phyloP scores from a whole-genome alignment of 2,329 filamentous ascomycete species.

The Aspergillus bombycis region DNA sequence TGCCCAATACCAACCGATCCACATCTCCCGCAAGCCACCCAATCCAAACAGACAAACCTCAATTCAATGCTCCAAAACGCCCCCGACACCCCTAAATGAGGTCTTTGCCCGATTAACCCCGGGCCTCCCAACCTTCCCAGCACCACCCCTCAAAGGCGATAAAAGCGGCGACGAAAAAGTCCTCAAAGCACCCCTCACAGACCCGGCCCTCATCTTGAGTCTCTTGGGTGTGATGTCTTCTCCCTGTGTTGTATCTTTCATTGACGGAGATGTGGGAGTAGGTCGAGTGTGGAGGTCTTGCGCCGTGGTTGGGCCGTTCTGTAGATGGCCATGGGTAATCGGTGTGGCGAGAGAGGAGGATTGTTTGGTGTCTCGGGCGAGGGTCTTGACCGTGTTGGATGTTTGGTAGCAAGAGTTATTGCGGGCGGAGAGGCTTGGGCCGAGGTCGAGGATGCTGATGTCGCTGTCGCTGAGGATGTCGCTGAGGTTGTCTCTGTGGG shows the following conservation, averaged over 20 bases:
- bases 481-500: neutral
- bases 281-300: neutral
- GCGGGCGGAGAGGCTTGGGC: slow-evolving; percentile 17
- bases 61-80: neutral
- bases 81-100: slow-evolving; percentile 4
- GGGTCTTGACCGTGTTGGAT: neutral
- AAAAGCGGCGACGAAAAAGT: slow-evolving; percentile 10
- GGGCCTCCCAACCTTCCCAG: neutral
- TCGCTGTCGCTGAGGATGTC: slow-evolving; percentile 27
- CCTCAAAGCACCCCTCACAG: neutral
- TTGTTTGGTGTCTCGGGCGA: neutral
- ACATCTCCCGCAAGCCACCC: neutral
- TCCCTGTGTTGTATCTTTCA: neutral
- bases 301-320: neutral
- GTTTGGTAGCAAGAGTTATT: neutral
- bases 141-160: slow-evolving; percentile 1
- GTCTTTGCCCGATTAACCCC: slow-evolving; percentile 6
- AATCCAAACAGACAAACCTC: neutral
- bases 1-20: neutral
- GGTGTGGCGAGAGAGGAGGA: neutral
- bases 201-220: neutral
- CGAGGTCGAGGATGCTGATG: slow-evolving; percentile 31
- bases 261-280: neutral
- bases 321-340: neutral
- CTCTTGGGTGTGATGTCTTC: neutral